Evolutionary conservation across 1,284 basidiomycete genomes (phyloP), one percentile per base, ranked within the genome.

Genomic region (Cutaneotrichosporon sp.): DNA sequence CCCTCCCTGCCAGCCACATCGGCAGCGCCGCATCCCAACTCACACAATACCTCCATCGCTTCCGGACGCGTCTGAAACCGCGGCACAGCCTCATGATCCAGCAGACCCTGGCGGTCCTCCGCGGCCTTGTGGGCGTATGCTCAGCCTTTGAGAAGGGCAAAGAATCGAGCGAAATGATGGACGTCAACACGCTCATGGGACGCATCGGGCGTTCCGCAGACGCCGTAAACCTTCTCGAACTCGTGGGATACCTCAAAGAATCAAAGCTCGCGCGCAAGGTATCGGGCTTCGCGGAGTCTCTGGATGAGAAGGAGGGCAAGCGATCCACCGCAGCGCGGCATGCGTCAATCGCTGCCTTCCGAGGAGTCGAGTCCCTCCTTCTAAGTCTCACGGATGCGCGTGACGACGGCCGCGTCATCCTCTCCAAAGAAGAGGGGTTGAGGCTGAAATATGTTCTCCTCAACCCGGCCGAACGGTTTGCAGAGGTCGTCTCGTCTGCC

Each of bases 391-490:
- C 89, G 0, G 88, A 91, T 67, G 85, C 89, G 0, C 89, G 87
- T 68, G 89, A 91, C 70, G 94, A 97, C 63, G 82, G 87, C 31
- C 79, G 84, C 2, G 74, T 85, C 40, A 71, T 82, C 8, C 67
- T 82, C 1, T 74, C 76, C n/a, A 56, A 60, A 30, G 64, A 84
- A 46, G 14, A 63, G 22, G 56, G 55, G 40, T 42, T 58, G 52
- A 60, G 62, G 1, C 82, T 98, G 61, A 93, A 91, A 72, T 99
- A 97, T 74, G 90, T 97, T 69, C 87, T 96, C 40, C 85, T 99
- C n/a, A 97, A 99, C 73, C 95, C 96, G 0, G 86, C 91, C 1
- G 90, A 92, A 18, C 85, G 89, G 63, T 99, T 99, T 77, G 83
- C 84, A 60, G 89, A 91, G 38, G 85, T 99, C 1, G 86, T 93